These are phyloP conservation scores for Phytophthora niederhauseri DNA, from an alignment of 352 stramenopile species.

Conservation along the genomic window DNA sequence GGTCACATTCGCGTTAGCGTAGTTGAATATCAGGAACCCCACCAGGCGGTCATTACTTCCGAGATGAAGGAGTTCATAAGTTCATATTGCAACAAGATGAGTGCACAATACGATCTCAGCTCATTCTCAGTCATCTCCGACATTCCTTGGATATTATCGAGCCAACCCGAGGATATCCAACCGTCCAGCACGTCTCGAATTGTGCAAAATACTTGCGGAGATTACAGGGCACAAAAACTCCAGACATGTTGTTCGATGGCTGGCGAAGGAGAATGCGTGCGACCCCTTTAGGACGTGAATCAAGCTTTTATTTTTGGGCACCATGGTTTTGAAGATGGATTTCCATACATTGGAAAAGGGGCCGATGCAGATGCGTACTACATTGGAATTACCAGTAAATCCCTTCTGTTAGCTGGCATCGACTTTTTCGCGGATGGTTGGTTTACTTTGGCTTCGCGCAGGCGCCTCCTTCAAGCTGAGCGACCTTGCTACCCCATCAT, in stretches of 20 bases:
- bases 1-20: not conserved
- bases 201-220: not conserved
- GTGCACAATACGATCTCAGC: not conserved
- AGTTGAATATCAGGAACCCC: not conserved
- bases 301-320: not conserved
- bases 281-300: not conserved
- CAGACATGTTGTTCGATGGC: not conserved
- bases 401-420: not conserved
- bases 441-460: not conserved
- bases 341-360: not conserved
- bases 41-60: not conserved
- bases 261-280: not conserved
- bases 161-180: not conserved
- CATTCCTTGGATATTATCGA: not conserved
- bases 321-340: not conserved
- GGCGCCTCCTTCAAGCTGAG: constrained; percentile 12
- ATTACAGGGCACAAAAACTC: not conserved
- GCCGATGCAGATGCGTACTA: not conserved
- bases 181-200: not conserved
- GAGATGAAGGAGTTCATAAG: not conserved
- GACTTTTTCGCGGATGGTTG: not conserved
- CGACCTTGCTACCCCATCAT: constrained; percentile 5
- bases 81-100: not conserved
- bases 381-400: not conserved
- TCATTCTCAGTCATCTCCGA: not conserved